Conservation (phyloP, 2,329 filamentous ascomycete species). For the Chaetomium sp. region DNA sequence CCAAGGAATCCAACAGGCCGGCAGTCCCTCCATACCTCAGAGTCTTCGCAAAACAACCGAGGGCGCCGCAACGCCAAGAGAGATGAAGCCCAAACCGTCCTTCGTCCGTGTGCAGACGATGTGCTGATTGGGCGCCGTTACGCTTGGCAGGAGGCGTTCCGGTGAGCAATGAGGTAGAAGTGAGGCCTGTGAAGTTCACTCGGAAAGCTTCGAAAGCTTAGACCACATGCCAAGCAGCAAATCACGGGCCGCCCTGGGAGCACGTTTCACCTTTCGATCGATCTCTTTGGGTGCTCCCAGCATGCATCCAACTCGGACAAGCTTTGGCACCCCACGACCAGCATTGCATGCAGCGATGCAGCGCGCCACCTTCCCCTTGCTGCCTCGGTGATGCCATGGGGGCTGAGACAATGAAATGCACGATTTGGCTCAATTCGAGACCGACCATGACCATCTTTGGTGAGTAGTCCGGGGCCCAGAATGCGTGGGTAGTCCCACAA, state of each 20-base stretch:
- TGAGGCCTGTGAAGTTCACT: too few species aligned
- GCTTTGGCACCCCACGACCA: neutral
- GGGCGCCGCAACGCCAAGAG: constrained; percentile 1
- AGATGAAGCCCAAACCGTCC: neutral
- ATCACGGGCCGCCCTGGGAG: neutral
- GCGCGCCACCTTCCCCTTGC: neutral
- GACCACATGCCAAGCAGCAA: neutral
- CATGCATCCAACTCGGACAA: neutral
- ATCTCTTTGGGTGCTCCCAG: too few species aligned
- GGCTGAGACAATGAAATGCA: neutral
- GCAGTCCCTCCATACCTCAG: neutral
- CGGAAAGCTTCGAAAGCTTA: neutral
- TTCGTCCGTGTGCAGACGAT: neutral
- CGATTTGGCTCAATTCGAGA: neutral
- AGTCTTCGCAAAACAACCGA: neutral
- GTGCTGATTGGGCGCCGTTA: neutral
- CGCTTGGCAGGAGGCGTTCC: neutral
- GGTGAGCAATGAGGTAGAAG: neutral
- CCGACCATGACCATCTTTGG: neutral
- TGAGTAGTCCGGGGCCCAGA: neutral
- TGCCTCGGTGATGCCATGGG: neutral
- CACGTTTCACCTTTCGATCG: constrained; percentile 3
- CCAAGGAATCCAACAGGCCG: neutral
- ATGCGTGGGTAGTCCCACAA: neutral
- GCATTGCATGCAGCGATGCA: neutral